Evolutionary conservation across 805 yeast genomes (phyloP), one percentile per base, ranked within the genome.

Genomic region (Citeromyces nyonsensis): DNA sequence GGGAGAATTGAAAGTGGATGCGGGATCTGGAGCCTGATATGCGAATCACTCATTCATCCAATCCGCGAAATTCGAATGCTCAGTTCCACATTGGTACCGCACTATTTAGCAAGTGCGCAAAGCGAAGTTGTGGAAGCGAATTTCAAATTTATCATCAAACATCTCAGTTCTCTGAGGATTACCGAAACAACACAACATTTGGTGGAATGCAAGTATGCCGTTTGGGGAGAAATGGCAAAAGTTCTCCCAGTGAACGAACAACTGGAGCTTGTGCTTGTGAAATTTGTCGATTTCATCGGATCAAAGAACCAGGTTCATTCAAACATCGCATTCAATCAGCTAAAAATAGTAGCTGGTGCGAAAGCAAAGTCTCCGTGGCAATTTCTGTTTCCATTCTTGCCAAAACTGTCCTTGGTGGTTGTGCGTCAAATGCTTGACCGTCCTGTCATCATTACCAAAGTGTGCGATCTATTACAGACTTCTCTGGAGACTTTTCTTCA

Each of bases 321-420:
- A 1, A 71, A 82, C 41, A 57, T 80, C 41, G 84, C 84, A 0
- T 72, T 73, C 39, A 76, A 74, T 44, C 69, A 72, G 35, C 54
- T 88, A 4, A 54, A 69, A 14, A 54, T 63, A 24, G 62, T 80
- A 9, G 77, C 95, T 0, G 43, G 54, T 11, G 57, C 69, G 2
- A 68, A 69, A 40, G 52, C 59, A 1, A 54, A 68, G 25, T 70
- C 94, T 0, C 76, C 94, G 0, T 85, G 88, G 69, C 82, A 79
- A 47, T 52, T 88, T 10, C 56, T 84, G 13, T 71, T 81, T 6
- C 94, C 95, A 1, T 81, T 71, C 38, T 63, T 91, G 43, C 85
- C 88, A 2, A 66, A 75, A 25, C 59, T 85, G 6, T 67, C 86
- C 26, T 66, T 72, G 28, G 65, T 66, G 15, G 61, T 83, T 11